Conservation (phyloP, 805 yeast genomes). For the Candida broadrunensis region DNA sequence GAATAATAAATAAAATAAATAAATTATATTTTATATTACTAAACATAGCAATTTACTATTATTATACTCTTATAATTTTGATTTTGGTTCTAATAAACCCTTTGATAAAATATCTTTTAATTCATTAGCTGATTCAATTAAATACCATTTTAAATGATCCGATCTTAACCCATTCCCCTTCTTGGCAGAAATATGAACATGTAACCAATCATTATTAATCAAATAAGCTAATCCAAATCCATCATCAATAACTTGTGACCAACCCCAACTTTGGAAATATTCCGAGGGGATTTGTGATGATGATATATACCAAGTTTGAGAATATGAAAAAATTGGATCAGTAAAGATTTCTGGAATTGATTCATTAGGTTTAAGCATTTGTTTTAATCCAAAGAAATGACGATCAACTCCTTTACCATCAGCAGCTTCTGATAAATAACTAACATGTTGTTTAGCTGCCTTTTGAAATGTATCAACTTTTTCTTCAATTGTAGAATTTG, state of each 20-base stretch:
- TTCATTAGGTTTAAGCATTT: slow-evolving; percentile 59
- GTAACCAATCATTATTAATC: slow-evolving; percentile 81
- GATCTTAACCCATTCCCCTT: slow-evolving; percentile 59
- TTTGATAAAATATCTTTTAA: slow-evolving; percentile 59
- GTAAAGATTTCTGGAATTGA: slow-evolving; percentile 63
- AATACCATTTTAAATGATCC: slow-evolving; percentile 59
- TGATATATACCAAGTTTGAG: slow-evolving; percentile 81
- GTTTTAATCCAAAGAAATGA: slow-evolving; percentile 85
- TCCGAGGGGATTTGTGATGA: slow-evolving; percentile 84
- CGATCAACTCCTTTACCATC: slow-evolving; percentile 91
- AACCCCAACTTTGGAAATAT: slow-evolving; percentile 88
- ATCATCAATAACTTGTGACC: slow-evolving; percentile 90
- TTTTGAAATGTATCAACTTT: slow-evolving; percentile 66
- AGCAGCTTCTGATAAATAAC: slow-evolving; percentile 72
- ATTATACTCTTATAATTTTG: slow-evolving; percentile 42
- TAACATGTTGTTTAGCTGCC: slow-evolving; percentile 73
- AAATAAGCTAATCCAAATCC: slow-evolving; percentile 95
- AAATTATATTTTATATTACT: background rate
- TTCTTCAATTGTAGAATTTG: slow-evolving; percentile 45
- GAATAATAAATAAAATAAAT: no score
- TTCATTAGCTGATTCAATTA: slow-evolving; percentile 79
- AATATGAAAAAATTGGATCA: slow-evolving; percentile 75
- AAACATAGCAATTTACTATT: background rate
- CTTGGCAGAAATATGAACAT: slow-evolving; percentile 79
- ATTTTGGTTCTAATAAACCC: slow-evolving; percentile 34